These are phyloP conservation scores for Exophiala sideris DNA, from an alignment of 2,329 filamentous ascomycete genomes.

Conservation along the genomic window DNA sequence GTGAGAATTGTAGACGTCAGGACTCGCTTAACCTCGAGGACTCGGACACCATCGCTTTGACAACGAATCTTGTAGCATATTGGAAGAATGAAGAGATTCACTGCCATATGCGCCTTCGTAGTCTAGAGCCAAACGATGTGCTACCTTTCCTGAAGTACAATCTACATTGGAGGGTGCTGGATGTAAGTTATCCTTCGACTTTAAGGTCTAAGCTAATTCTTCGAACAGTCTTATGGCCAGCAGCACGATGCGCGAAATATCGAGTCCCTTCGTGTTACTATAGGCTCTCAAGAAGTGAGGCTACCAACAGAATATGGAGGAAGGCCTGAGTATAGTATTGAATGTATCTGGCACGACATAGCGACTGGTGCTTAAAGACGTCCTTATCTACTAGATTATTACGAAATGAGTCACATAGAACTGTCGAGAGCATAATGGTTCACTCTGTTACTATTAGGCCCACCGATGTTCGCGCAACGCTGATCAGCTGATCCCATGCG, in stretches of 20 bases:
- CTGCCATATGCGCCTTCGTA: not conserved
- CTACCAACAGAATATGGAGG: not conserved
- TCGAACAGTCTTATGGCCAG: not conserved
- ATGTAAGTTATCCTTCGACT: not conserved
- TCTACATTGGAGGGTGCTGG: not conserved
- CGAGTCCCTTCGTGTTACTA: not conserved
- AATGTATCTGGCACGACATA: not conserved
- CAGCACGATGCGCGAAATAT: not conserved
- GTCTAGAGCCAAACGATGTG: not conserved
- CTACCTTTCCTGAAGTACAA: not conserved
- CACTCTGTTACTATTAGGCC: not conserved
- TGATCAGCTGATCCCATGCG: not conserved
- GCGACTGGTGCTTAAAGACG: not conserved
- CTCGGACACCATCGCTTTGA: not conserved
- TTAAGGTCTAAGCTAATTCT: not conserved
- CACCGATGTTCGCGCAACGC: not conserved
- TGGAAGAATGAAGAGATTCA: not conserved
- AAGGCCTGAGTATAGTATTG: not conserved
- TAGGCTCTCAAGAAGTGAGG: not conserved
- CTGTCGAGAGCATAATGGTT: not conserved
- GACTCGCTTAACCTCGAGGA: not conserved
- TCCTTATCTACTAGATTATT: not conserved
- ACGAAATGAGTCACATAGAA: not conserved
- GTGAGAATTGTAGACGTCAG: not conserved
- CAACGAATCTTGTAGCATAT: not conserved